Conservation (phyloP, 495 filamentous ascomycete genomes). For the Neurospora sp. region DNA sequence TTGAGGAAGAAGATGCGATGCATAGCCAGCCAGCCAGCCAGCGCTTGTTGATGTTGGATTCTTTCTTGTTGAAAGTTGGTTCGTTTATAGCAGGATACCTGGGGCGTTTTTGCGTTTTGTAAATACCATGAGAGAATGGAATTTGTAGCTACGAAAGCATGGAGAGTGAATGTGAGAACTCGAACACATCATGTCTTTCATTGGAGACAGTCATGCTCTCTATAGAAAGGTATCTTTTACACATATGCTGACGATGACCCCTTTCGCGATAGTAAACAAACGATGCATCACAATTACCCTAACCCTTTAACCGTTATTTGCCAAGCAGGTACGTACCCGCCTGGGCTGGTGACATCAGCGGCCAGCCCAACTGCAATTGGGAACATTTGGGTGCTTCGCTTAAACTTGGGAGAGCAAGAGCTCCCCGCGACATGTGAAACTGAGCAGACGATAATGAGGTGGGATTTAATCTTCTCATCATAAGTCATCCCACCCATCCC, state of each 20-base stretch:
- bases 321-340: background rate
- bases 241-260: background rate
- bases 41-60: background rate
- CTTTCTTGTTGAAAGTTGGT: background rate
- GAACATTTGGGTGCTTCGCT: background rate
- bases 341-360: background rate
- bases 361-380: background rate
- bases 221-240: background rate
- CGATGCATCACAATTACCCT: background rate
- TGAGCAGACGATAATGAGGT: background rate
- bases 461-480: background rate
- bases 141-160: background rate
- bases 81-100: background rate
- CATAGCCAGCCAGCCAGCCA: background rate
- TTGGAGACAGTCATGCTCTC: background rate
- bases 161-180: background rate
- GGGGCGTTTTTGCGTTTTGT: slow-evolving; percentile 3
- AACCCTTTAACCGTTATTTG: background rate
- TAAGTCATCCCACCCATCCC: background rate
- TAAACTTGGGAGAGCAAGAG: background rate
- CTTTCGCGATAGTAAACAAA: background rate
- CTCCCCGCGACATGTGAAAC: background rate
- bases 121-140: slow-evolving; percentile 2
- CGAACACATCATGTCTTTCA: background rate
- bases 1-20: background rate